Base-by-base conservation (phyloP, 2,329 filamentous ascomycete species). In the Beauveria australis region DNA sequence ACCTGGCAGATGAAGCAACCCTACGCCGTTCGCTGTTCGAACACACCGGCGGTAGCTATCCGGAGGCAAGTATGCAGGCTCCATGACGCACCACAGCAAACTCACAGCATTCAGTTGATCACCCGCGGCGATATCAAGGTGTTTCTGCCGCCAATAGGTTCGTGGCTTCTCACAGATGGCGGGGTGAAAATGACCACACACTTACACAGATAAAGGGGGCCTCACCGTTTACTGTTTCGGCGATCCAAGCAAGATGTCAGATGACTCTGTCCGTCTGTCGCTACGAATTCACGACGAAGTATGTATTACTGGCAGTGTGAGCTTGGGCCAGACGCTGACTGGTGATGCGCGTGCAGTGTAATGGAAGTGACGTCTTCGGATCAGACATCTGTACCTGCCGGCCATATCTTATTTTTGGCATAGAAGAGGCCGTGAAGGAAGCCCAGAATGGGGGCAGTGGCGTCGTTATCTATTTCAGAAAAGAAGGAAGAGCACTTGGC, bases 381-480 rank as follows among this genome's bases (percentile, higher is more conserved):
- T 96, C 92, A 22, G 94, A 99, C 72, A 99, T 97, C 70, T 97
- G 94, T 77, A 97, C 94, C 12, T 97, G 93, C 75, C 84, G 91
- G 61, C 94, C 94, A 18, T 97, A 97, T 72, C 85, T 97, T 61
- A 95, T 96, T 70, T 97, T 95, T 72, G 94, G 94, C 63, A 95
- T 99, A 63, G 92, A 96, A 70, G 94, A 99, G 75, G 94, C 94
- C 14, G 93, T 99, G 67, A 96, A 95, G 70, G 92, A 97, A 76
- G 94, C 94, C 12, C 94, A 97, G 72, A 91, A 89, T 61, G 93
- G 93, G 58, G 93, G 93, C 53, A 93, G 89, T 67, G 93, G 93
- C 61, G 91, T 97, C 24, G 94, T 97, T 59, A 97, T 97, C 72
- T 99, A 99, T 74, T 99, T 97, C 84, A 87, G 94, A 67, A 99